A percentile compares a stretch with the other conserved stretches of the same genome.
These are phyloP conservation scores for Capsaspora owczarzaki DNA, from an alignment of 78 protist species.

Conservation along the genomic window DNA sequence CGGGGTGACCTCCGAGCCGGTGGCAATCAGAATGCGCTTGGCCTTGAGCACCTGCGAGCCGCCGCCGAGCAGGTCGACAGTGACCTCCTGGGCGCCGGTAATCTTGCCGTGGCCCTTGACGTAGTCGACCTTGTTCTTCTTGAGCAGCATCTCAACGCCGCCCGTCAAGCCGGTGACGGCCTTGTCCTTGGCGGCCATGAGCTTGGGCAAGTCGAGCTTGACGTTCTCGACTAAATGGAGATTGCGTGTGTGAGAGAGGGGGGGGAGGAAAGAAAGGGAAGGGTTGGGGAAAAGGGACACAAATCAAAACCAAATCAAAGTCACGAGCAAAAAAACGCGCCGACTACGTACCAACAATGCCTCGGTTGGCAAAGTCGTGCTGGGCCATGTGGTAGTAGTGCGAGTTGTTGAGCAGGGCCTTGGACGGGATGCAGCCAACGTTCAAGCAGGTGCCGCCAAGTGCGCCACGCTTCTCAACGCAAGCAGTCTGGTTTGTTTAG, in stretches of 20 bases:
- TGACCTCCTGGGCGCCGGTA: slow-evolving; percentile 41
- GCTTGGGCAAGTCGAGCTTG: slow-evolving; percentile 43
- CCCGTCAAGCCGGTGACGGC: slow-evolving; percentile 56
- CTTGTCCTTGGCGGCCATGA: slow-evolving; percentile 80
- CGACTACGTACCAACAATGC: slow-evolving; percentile 30
- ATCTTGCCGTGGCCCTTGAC: slow-evolving; percentile 76
- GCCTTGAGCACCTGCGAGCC: slow-evolving; percentile 33
- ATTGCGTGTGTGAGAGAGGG: background rate
- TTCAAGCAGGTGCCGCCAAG: slow-evolving; percentile 99
- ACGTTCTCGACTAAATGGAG: slow-evolving; percentile 27
- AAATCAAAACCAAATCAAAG: background rate
- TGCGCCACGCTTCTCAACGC: slow-evolving; percentile 90
- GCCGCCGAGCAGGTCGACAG: slow-evolving; percentile 58
- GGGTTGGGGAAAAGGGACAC: background rate
- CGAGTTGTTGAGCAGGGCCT: slow-evolving; percentile 93
- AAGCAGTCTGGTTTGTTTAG: slow-evolving; percentile 34
- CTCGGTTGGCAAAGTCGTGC: slow-evolving; percentile 51
- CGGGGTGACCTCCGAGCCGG: slow-evolving; percentile 82
- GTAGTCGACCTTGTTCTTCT: slow-evolving; percentile 82
- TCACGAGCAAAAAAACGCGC: background rate
- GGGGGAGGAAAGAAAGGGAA: background rate
- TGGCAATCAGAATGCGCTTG: slow-evolving; percentile 89
- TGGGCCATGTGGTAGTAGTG: slow-evolving; percentile 83
- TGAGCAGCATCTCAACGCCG: slow-evolving; percentile 95
- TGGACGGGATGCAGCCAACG: slow-evolving; percentile 99